Conservation (phyloP, 1,139 yeast species). For the Suhomyces bribrorum region DNA sequence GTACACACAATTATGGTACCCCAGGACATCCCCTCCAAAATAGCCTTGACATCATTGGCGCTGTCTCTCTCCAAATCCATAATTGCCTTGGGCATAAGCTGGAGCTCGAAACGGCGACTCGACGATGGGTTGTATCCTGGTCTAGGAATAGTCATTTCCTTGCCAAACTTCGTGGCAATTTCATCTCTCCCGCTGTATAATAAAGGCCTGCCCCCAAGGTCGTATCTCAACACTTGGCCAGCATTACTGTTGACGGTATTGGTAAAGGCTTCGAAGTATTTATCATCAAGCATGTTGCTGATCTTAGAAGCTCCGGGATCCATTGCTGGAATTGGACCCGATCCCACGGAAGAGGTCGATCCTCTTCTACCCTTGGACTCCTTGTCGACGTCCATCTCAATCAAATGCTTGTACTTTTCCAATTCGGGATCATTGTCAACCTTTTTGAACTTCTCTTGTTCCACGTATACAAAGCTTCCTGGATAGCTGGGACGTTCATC, state of each 20-base stretch:
- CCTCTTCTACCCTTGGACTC: slow-evolving; percentile 15
- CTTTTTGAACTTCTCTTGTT: slow-evolving; percentile 57
- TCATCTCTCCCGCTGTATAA: slow-evolving; percentile 67
- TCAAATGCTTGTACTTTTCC: slow-evolving; percentile 50
- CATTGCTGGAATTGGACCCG: slow-evolving; percentile 23
- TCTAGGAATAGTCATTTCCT: slow-evolving; percentile 34
- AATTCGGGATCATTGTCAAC: slow-evolving; percentile 37
- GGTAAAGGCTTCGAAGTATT: slow-evolving; percentile 75
- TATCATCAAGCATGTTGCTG: slow-evolving; percentile 65
- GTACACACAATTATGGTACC: slow-evolving; percentile 89
- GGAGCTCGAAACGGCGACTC: slow-evolving; percentile 73
- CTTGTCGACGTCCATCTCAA: slow-evolving; percentile 40
- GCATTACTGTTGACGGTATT: slow-evolving; percentile 78
- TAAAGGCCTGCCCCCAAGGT: slow-evolving; percentile 71
- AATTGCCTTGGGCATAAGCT: slow-evolving; percentile 91
- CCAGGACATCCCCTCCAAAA: slow-evolving; percentile 91
- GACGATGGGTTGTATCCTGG: slow-evolving; percentile 67
- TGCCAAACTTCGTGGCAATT: slow-evolving; percentile 45
- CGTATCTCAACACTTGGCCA: slow-evolving; percentile 81
- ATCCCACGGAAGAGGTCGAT: slow-evolving; percentile 20
- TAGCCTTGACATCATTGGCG: slow-evolving; percentile 39
- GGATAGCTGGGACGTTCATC: slow-evolving; percentile 51
- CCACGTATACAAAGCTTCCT: slow-evolving; percentile 69
- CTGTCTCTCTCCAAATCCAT: slow-evolving; percentile 67
- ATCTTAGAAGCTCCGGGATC: slow-evolving; percentile 45